These are phyloP conservation scores for Hortaea sp. DNA, from an alignment of 2,329 filamentous ascomycete species.

Conservation along the genomic window DNA sequence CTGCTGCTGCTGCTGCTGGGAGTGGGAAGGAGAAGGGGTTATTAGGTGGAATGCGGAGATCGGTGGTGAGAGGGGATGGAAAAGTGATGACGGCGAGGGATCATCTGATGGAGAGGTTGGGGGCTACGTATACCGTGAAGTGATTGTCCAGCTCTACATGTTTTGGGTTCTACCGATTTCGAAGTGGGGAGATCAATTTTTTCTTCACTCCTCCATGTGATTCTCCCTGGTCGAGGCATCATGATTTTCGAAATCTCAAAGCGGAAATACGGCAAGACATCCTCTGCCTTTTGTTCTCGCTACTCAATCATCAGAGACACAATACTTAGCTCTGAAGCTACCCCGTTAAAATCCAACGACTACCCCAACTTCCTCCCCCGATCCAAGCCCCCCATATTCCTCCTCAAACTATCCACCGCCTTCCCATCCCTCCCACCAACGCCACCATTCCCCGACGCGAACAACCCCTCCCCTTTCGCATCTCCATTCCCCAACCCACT, in stretches of 20 bases:
- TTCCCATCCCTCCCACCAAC: conserved; percentile 11
- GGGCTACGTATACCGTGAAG: conserved; percentile 45
- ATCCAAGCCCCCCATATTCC: conserved; percentile 2
- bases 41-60: conserved; percentile 7
- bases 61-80: conserved; percentile 25
- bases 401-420: conserved; percentile 20
- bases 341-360: too few relatives aligned
- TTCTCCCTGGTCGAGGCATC: too few relatives aligned
- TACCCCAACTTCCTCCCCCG: not conserved
- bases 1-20: conserved; percentile 10
- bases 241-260: too few relatives aligned
- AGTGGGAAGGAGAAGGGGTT: not conserved
- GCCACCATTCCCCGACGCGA: not conserved
- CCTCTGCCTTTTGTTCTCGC: too few relatives aligned
- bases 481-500: conserved; percentile 8
- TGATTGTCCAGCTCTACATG: not conserved
- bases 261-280: too few relatives aligned
- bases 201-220: too few relatives aligned
- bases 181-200: too few relatives aligned
- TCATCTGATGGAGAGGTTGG: conserved; percentile 48
- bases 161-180: too few relatives aligned
- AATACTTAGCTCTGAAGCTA: too few relatives aligned
- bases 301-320: too few relatives aligned
- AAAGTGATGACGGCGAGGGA: conserved; percentile 47
- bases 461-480: conserved; percentile 1